Base-by-base conservation (phyloP, 139 green algal genomes). In the Eudorina sp. region DNA sequence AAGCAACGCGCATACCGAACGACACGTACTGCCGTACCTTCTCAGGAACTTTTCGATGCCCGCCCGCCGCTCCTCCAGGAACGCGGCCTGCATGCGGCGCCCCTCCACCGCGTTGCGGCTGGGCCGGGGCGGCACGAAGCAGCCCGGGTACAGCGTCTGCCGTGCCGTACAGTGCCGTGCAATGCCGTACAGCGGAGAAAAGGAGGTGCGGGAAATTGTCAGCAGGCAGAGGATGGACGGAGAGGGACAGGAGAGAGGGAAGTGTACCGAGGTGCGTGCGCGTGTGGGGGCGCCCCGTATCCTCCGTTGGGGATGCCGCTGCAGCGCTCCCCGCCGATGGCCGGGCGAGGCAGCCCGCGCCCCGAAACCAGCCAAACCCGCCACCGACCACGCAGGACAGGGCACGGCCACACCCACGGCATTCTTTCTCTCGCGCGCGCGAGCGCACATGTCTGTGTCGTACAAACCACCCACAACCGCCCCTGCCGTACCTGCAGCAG, bases 41-140 rank as follows among this genome's bases (percentile, higher is more conserved):
- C 27, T 90, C 58, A 99, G 83, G 89, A 97, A 99, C 29, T 92
- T 91, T 81, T 99, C 92, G 66, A 99, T 90, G 21, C 93, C 94
- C 7, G 77, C 34, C 34, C 91, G 91, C 11, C 97, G 89, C 31
- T 94, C 84, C 91, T 99, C 95, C 29, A 99, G 74, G 89, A 99
- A 99, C 1, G 89, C 90, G 11, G 93, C 81, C 38, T 76, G 91
- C 89, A 90, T 90, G 78, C 90, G 89, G 84, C 94, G 90, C 21
- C 90, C 94, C 89, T 97, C 94, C 27, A 96, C 89, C 13, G 90
- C 91, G 62, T 94, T 95, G 86, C 96, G 96, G 58, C 95, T 91
- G 7, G 95, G 95, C 16, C 95, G 90, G 2, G 94, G 91, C 3
- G 95, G 95, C 40, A 97, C 89, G 90, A 97, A 96, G 88, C 95